Percentiles rank a stretch among this genome's conserved stretches.
These are phyloP conservation scores for Crucihimalaya himalaica DNA, from an alignment of 345 rosid genomes.

Conservation along the genomic window DNA sequence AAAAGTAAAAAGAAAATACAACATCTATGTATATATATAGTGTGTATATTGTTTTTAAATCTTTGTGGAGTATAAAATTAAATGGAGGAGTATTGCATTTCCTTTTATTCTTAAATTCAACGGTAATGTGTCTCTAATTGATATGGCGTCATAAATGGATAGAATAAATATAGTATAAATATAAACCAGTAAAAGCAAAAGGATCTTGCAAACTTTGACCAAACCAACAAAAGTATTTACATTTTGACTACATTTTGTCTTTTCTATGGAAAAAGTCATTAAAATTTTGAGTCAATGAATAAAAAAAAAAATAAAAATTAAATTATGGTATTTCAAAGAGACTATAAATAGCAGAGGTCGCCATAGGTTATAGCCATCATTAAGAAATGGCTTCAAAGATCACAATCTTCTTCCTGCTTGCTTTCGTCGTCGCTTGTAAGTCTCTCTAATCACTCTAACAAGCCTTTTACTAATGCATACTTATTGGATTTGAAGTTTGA, in stretches of 20 bases:
- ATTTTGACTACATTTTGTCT: background rate
- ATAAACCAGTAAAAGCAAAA: background rate
- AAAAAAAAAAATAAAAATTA: background rate
- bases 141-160: background rate
- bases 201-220: background rate
- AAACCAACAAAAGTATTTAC: background rate
- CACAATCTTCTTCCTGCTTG: background rate
- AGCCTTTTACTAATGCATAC: background rate
- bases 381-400: constrained; percentile 30
- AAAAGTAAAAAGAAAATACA: background rate
- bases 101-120: background rate
- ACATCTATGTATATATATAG: no score
- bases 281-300: background rate
- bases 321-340: background rate
- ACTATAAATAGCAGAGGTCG: constrained; percentile 3
- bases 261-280: background rate
- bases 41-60: background rate
- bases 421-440: constrained; percentile 5
- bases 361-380: background rate
- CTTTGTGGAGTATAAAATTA: background rate
- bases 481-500: background rate
- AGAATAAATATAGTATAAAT: background rate
- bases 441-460: background rate
- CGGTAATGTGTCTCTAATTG: background rate
- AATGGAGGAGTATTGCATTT: background rate